These are phyloP conservation scores for Salix caprea DNA, from an alignment of 345 rosid species.

Conservation along the genomic window DNA sequence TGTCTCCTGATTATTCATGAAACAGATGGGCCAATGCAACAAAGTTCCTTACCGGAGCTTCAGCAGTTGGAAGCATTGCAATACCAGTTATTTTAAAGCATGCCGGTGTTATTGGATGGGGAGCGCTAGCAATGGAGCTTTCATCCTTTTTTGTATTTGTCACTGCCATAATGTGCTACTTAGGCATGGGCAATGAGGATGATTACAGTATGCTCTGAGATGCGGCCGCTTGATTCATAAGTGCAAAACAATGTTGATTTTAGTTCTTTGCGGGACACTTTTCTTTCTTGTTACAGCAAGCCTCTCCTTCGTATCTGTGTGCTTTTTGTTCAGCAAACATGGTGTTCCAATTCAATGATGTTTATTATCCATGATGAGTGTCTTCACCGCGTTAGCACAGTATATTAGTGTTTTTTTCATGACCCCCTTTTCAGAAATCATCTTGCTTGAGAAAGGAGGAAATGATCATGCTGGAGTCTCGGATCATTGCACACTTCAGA, in stretches of 20 bases:
- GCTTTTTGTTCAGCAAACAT: not conserved
- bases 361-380: not conserved
- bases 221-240: not conserved
- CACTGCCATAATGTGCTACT: slow-evolving; percentile 63
- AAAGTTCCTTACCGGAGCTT: slow-evolving; percentile 90
- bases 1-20: slow-evolving; percentile 3
- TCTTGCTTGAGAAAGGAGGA: too few relatives aligned
- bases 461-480: too few relatives aligned
- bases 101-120: slow-evolving; percentile 92
- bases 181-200: slow-evolving; percentile 44
- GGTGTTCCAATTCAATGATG: not conserved
- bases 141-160: slow-evolving; percentile 71
- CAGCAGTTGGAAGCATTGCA: slow-evolving; percentile 86
- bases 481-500: too few relatives aligned
- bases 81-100: slow-evolving; percentile 89
- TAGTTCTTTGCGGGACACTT: not conserved
- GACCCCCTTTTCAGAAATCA: too few relatives aligned
- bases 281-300: not conserved
- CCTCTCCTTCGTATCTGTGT: not conserved
- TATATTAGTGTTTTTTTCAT: too few relatives aligned
- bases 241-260: not conserved
- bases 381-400: not conserved
- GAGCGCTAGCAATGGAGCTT: slow-evolving; percentile 78
- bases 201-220: slow-evolving; percentile 50
- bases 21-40: slow-evolving; percentile 88